phyloP scores from a whole-genome alignment of 2,329 filamentous ascomycete genomes.

The Lithohypha guttulata region DNA sequence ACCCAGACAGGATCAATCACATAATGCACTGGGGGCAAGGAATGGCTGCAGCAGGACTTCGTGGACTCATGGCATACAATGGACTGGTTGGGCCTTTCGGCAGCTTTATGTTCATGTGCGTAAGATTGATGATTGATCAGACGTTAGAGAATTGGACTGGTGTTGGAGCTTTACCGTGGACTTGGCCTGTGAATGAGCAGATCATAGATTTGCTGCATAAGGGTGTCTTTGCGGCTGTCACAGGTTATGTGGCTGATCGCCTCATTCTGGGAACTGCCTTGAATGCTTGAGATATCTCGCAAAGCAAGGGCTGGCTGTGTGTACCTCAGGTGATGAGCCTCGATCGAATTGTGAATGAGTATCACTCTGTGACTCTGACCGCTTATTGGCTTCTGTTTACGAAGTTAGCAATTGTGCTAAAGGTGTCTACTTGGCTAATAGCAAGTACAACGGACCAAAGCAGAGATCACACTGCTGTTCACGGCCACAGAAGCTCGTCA shows the following conservation, averaged over 20 bases:
- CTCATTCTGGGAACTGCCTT: conserved; percentile 9
- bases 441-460: too few species aligned
- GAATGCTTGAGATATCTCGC: conserved; percentile 10
- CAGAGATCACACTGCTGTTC: too few species aligned
- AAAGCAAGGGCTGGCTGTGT: too few species aligned
- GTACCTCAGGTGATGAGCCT: too few species aligned
- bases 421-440: too few species aligned
- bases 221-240: conserved; percentile 22
- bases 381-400: too few species aligned
- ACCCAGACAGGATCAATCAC: conserved; percentile 23
- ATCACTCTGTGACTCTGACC: too few species aligned
- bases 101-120: conserved; percentile 24
- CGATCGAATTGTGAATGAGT: too few species aligned
- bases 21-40: conserved; percentile 25
- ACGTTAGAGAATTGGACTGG: conserved; percentile 24
- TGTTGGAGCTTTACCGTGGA: conserved; percentile 24
- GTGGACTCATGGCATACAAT: conserved; percentile 25
- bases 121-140: conserved; percentile 26
- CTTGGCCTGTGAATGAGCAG: conserved; percentile 27
- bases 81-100: conserved; percentile 26
- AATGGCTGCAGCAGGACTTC: conserved; percentile 23
- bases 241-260: conserved; percentile 22
- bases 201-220: conserved; percentile 26
- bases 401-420: too few species aligned
- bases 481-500: too few species aligned